Percentiles rank a stretch among this genome's conserved stretches.
phyloP scores from a whole-genome alignment of 768 basidiomycete genomes.

The Pisolithus orientalis region DNA sequence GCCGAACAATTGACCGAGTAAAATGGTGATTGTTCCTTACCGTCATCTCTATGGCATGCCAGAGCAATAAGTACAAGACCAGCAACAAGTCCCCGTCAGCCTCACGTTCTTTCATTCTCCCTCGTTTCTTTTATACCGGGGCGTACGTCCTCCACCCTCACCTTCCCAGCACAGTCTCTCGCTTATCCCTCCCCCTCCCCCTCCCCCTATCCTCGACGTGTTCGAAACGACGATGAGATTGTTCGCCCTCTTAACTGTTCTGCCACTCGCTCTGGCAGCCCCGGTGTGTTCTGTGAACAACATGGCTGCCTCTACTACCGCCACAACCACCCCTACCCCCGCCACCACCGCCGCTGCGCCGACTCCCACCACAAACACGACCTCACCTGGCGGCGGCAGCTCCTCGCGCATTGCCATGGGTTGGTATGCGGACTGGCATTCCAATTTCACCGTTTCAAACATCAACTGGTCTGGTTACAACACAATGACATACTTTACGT shows the following conservation, averaged over 20 bases:
- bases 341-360: constrained; percentile 2
- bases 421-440: constrained; percentile 71
- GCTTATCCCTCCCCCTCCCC: not conserved
- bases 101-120: constrained; percentile 13
- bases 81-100: not conserved
- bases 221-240: constrained; percentile 3
- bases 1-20: no score
- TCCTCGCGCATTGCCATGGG: constrained; percentile 39
- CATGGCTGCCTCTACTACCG: not conserved
- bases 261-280: constrained; percentile 25
- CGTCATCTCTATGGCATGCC: no score
- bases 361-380: constrained; percentile 8
- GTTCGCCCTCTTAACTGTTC: constrained; percentile 15
- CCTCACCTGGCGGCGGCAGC: constrained; percentile 17
- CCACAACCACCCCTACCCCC: not conserved
- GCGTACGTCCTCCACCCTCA: no score
- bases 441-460: constrained; percentile 38
- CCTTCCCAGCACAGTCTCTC: no score
- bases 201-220: not conserved
- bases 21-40: no score
- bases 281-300: constrained; percentile 20
- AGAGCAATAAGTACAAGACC: not conserved
- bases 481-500: constrained; percentile 60
- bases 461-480: constrained; percentile 67
- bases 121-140: not conserved